phyloP scores from a whole-genome alignment of 345 rosid genomes.

The Cardamine resedifolia region DNA sequence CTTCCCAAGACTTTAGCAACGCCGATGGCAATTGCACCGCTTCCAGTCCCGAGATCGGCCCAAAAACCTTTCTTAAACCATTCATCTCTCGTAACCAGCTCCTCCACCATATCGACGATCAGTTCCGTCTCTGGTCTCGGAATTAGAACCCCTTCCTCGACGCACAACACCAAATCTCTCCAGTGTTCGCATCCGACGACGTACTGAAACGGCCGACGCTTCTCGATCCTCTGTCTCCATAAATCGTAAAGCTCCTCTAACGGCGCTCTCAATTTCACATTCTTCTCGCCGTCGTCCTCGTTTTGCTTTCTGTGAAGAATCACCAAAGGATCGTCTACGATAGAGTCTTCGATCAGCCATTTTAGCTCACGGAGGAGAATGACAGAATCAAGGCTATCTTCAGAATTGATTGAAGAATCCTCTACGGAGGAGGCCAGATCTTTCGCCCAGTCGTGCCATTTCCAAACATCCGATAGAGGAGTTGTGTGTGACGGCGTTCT shows the following conservation, averaged over 20 bases:
- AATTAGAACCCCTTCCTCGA: conserved; percentile 88
- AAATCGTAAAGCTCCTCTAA: conserved; percentile 60
- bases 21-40: conserved; percentile 87
- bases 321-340: conserved; percentile 45
- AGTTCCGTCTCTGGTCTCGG: conserved; percentile 93
- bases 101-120: conserved; percentile 64
- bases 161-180: conserved; percentile 82
- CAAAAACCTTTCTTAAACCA: conserved; percentile 54
- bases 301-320: conserved; percentile 15
- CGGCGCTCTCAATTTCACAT: conserved; percentile 42
- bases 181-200: conserved; percentile 93
- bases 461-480: conserved; percentile 50
- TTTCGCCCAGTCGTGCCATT: conserved; percentile 86
- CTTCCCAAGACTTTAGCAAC: conserved; percentile 49
- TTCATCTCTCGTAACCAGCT: conserved; percentile 36
- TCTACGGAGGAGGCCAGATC: conserved; percentile 59
- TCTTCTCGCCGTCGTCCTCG: conserved; percentile 4
- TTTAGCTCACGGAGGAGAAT: conserved; percentile 67
- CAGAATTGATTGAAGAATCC: conserved; percentile 44
- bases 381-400: conserved; percentile 64
- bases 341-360: conserved; percentile 76
- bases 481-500: conserved; percentile 48
- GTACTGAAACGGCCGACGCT: conserved; percentile 86
- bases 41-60: conserved; percentile 93
- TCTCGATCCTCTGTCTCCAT: conserved; percentile 83